These are phyloP conservation scores for Musa troglodytarum DNA, from an alignment of 176 grass and related monocot species.

Conservation along the genomic window DNA sequence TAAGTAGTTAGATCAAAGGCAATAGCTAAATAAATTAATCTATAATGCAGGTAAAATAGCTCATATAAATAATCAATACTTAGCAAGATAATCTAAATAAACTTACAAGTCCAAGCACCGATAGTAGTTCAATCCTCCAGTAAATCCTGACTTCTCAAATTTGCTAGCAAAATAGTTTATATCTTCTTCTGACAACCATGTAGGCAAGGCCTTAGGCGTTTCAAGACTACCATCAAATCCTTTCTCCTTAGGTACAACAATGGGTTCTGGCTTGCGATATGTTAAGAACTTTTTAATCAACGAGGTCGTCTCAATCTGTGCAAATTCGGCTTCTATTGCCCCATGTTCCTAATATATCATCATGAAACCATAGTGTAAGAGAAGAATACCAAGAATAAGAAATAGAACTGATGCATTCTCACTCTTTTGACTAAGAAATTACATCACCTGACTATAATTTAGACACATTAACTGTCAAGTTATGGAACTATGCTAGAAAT, in stretches of 20 bases:
- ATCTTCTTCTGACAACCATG: slow-evolving; percentile 82
- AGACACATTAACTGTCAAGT: no score
- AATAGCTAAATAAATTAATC: background rate
- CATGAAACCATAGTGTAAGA: background rate
- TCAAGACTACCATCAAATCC: slow-evolving; percentile 55
- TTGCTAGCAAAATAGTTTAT: slow-evolving; percentile 59
- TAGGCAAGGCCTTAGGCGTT: slow-evolving; percentile 47
- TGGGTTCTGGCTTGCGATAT: slow-evolving; percentile 45
- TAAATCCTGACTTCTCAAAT: slow-evolving; percentile 77
- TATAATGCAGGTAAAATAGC: background rate
- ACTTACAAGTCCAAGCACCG: slow-evolving; percentile 80
- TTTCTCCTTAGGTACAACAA: slow-evolving; percentile 59
- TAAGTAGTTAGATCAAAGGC: no score
- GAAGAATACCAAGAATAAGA: background rate
- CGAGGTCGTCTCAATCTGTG: slow-evolving; percentile 21
- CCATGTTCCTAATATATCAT: slow-evolving; percentile 38
- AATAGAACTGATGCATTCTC: background rate
- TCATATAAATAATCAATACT: background rate
- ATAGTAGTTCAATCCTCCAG: slow-evolving; percentile 82
- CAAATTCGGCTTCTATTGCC: slow-evolving; percentile 69
- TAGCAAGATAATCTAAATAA: background rate
- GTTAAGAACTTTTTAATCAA: slow-evolving; percentile 49
- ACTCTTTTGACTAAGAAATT: background rate
- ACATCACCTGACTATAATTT: background rate
- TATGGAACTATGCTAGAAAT: no score